These are phyloP conservation scores for Aureobasidium sp. DNA, from an alignment of 2,329 filamentous ascomycete species.

Conservation along the genomic window DNA sequence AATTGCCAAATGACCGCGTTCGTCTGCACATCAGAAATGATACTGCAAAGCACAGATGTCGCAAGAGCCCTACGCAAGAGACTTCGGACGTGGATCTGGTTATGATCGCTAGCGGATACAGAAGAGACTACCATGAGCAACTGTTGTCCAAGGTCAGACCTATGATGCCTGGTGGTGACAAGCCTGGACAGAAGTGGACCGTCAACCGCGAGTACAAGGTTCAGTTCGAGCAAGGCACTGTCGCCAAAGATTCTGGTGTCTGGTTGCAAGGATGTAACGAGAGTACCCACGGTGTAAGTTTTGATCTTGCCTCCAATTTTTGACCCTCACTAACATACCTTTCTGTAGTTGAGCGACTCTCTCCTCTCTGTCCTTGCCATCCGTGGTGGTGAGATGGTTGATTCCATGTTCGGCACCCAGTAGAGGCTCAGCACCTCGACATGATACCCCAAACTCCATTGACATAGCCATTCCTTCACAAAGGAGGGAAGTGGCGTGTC, in stretches of 20 bases:
- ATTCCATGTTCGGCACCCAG: constrained; percentile 29
- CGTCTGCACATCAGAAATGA: constrained; percentile 53
- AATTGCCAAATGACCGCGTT: constrained; percentile 43
- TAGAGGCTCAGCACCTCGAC: not conserved
- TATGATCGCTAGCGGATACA: constrained; percentile 83
- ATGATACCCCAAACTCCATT: not conserved
- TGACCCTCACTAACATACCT: not conserved
- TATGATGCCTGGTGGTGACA: constrained; percentile 54
- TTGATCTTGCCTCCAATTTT: not conserved
- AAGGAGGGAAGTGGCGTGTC: not conserved
- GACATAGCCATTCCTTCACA: not conserved
- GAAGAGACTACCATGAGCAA: constrained; percentile 67
- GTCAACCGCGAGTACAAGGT: constrained; percentile 76
- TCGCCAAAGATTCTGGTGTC: constrained; percentile 68
- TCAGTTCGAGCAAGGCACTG: constrained; percentile 59
- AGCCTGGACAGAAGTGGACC: constrained; percentile 48
- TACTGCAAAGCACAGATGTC: constrained; percentile 37
- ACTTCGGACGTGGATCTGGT: constrained; percentile 69
- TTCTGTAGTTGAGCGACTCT: constrained; percentile 26
- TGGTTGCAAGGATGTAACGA: constrained; percentile 96
- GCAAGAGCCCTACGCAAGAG: constrained; percentile 44
- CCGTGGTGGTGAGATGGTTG: constrained; percentile 33
- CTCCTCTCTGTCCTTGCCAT: constrained; percentile 32
- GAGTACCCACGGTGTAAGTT: constrained; percentile 78
- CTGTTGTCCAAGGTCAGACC: constrained; percentile 61